Conservation (phyloP, 805 yeast species). For the Suhomyces sp. region DNA sequence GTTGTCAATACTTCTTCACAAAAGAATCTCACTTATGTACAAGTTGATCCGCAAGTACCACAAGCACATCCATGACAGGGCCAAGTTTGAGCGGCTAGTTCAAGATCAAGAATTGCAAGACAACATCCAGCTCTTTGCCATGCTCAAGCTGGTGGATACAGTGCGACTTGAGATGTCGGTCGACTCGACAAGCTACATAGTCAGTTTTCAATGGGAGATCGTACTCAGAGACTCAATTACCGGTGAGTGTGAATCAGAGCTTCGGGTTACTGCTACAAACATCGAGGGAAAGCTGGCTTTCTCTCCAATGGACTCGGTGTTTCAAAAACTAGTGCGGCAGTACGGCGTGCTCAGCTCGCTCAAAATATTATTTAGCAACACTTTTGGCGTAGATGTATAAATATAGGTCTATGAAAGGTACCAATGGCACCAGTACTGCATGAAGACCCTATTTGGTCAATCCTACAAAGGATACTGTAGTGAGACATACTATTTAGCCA, state of each 20-base stretch:
- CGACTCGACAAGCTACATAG: neutral
- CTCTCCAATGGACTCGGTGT: slow-evolving; percentile 14
- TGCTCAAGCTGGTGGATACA: slow-evolving; percentile 19
- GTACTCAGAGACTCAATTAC: slow-evolving; percentile 15
- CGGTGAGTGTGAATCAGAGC: slow-evolving; percentile 23
- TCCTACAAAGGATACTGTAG: no score
- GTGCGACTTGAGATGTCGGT: slow-evolving; percentile 14
- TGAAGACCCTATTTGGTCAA: no score
- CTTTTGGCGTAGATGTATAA: slow-evolving; percentile 9
- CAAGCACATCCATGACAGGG: slow-evolving; percentile 11
- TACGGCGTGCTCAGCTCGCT: slow-evolving; percentile 27
- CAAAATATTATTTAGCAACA: slow-evolving; percentile 18
- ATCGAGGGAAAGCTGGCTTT: slow-evolving; percentile 9
- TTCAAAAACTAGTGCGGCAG: slow-evolving; percentile 17
- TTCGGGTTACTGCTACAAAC: slow-evolving; percentile 10
- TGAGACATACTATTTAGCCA: no score
- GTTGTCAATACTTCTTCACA: slow-evolving; percentile 23
- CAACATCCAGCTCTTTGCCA: slow-evolving; percentile 14
- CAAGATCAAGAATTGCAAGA: slow-evolving; percentile 13
- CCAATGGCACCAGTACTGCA: no score
- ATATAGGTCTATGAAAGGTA: no score
- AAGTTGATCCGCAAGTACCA: slow-evolving; percentile 19
- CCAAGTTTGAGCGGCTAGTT: slow-evolving; percentile 7
- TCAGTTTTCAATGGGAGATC: slow-evolving; percentile 23
- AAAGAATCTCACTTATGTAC: slow-evolving; percentile 19